Base-by-base conservation (phyloP, 2,329 filamentous ascomycete species). In the Aspergillus awamori region DNA sequence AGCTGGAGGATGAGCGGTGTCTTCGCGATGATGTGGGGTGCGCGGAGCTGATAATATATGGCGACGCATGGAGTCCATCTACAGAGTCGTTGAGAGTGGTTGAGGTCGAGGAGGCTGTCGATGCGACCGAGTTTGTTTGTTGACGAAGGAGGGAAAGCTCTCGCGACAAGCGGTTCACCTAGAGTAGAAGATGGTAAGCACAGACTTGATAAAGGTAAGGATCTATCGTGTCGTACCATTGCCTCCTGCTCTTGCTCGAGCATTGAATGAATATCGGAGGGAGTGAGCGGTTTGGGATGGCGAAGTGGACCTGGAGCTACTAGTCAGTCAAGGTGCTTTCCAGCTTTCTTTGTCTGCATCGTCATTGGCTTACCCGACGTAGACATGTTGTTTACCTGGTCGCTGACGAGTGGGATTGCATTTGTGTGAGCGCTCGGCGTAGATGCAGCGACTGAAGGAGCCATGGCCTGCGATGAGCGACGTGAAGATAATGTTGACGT, bases 161-260 rank as follows among this genome's bases (percentile, higher is more conserved):
- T 60, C 94, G 90, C 0, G 92, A 96, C 33, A 98, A 84, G 36
- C 94, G 92, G 79, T 98, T 98, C 63, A 97, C 91, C 92, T 94
- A 72, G 43, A 15, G 20, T 53, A 26, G 6, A n/a, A 22, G 22
- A 55, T 20, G 30, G 39, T 51, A 15, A 49, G 13, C 57, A 20
- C 30, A 10, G 2, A 33, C 56, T 15, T 28, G 11, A 7, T 20
- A 24, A 11, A 38, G 28, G n/a, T n/a, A 26, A 43, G 56, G 28
- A 10, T 39, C 39, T 13, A 6, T 17, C 10, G 33, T 57, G 80
- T 43, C 87, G 65, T 83, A 95, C 93, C 70, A 97, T 89, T 38
- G 93, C 91, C 77, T 98, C 94, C 70, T 98, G 93, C 74, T 98
- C 94, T 77, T 96, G 95, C 78, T 98, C 94, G 26, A 97, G 83